Base-by-base conservation (phyloP, 768 basidiomycete genomes). In the Lepiota venenata region DNA sequence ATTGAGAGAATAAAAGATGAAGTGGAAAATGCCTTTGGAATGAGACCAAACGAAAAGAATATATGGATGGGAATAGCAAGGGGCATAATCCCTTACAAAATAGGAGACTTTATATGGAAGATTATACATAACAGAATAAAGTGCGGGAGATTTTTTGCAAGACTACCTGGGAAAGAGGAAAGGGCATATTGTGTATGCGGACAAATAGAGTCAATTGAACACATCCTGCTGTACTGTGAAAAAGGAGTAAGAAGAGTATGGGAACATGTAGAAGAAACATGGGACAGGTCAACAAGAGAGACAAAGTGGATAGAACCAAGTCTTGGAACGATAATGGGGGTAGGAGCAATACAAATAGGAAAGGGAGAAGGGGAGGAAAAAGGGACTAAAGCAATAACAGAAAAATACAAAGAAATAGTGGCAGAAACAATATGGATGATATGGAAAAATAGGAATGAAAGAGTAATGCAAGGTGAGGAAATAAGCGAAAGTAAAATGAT, bases 91-190 rank as follows among this genome's bases (percentile, higher is more conserved):
- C 14, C 58, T 2, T 47, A 52, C 35, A 57, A 55, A 16, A 35
- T 49, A 11, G 5, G 29, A 42, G 42, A 57, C 21, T 63, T 63
- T 37, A 8, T 60, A n/a, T 63, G 60, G 60, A 63, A 57, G 46
- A 50, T 42, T 12, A 47, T 61, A 9, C 58, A 63, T 18, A 52
- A 60, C 25, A 57, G 57, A 36, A 40, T 58, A 15, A 55, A 53
- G 20, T 38, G 55, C 11, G 59, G 59, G 35, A 29, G 12, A 10
- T 59, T 47, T 9, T 58, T 57, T 48, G 11, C 11, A 8, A 50
- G 32, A 7, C 53, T 56, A 15, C 44, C 32, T 3, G 43, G 44
- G 2, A 32, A 18, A 22, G 50, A 56, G 44, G 42, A 60, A n/a
- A 52, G 48, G 35, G 43, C 22, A 25, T 40, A 36, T 4, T 63